Conservation (phyloP, 148 eudicot species). For the Agrostemma githago region DNA sequence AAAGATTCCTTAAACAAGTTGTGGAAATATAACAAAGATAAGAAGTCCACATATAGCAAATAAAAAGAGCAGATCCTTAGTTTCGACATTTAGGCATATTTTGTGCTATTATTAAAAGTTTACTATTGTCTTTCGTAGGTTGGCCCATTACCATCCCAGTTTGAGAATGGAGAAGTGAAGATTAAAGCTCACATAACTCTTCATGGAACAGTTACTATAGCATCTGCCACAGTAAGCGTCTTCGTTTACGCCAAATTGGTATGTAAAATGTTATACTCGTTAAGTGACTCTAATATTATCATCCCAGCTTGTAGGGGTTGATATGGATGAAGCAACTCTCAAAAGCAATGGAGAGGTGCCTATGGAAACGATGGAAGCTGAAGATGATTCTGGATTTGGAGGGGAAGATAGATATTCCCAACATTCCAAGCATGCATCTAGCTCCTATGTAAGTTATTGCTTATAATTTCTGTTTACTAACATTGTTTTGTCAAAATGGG, state of each 20-base stretch:
- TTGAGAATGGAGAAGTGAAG: conserved; percentile 52
- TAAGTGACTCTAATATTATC: conserved; percentile 13
- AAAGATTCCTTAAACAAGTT: not conserved
- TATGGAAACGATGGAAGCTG: conserved; percentile 40
- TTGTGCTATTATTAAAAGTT: conserved; percentile 1
- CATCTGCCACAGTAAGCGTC: conserved; percentile 62
- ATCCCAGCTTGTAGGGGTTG: conserved; percentile 56
- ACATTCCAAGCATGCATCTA: conserved; percentile 18
- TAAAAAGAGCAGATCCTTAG: not conserved
- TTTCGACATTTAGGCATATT: not conserved
- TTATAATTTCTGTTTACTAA: not conserved
- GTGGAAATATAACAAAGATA: not conserved
- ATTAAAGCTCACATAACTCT: conserved; percentile 59
- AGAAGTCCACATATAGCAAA: not conserved
- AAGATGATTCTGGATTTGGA: conserved; percentile 33
- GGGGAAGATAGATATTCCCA: conserved; percentile 27
- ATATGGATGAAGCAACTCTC: conserved; percentile 26
- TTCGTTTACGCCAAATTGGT: not conserved
- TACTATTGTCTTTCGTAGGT: conserved; percentile 40
- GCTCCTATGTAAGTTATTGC: conserved; percentile 43
- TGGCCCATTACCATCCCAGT: conserved; percentile 61
- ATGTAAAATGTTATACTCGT: not conserved
- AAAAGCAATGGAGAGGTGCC: conserved; percentile 30
- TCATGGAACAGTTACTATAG: conserved; percentile 54
- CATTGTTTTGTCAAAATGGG: too few relatives aligned